These are phyloP conservation scores for Bipolaris oryzae DNA, from an alignment of 2,329 filamentous ascomycete species.

Conservation along the genomic window DNA sequence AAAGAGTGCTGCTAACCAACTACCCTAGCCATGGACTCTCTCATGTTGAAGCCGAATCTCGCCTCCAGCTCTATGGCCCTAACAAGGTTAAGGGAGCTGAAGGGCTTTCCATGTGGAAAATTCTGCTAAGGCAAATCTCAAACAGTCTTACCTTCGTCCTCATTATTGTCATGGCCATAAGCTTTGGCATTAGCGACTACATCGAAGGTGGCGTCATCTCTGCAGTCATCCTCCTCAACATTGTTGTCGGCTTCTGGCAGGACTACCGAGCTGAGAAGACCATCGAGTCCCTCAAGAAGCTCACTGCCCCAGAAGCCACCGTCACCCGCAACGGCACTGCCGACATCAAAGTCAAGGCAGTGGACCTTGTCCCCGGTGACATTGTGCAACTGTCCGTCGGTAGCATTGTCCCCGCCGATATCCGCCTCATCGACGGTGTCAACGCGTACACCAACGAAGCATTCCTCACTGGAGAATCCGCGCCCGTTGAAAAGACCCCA, in stretches of 20 bases:
- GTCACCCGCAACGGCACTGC: constrained; percentile 45
- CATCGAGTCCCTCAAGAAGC: constrained; percentile 49
- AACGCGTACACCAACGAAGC: constrained; percentile 80
- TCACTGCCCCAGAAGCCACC: constrained; percentile 48
- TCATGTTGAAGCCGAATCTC: constrained; percentile 66
- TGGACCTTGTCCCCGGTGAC: constrained; percentile 49
- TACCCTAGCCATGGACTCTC: constrained; percentile 64
- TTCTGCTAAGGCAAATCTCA: constrained; percentile 76
- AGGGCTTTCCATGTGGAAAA: constrained; percentile 74
- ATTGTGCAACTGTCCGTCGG: constrained; percentile 54
- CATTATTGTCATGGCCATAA: constrained; percentile 73
- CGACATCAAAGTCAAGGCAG: constrained; percentile 45
- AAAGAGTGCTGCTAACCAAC: constrained; percentile 30
- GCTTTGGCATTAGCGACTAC: constrained; percentile 68
- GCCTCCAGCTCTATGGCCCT: constrained; percentile 69
- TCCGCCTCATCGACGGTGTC: constrained; percentile 67
- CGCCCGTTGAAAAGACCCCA: constrained; percentile 70
- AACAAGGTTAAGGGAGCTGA: constrained; percentile 75
- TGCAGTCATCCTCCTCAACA: constrained; percentile 70
- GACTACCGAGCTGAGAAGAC: constrained; percentile 55
- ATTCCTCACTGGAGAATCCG: constrained; percentile 74
- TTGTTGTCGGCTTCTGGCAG: constrained; percentile 65
- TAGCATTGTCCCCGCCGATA: constrained; percentile 70
- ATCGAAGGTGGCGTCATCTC: constrained; percentile 68
- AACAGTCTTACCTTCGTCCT: constrained; percentile 77